Evolutionary conservation across 345 rosid species (phyloP), one percentile per base, ranked within the genome.

Genomic region (Orychophragmus violaceus): DNA sequence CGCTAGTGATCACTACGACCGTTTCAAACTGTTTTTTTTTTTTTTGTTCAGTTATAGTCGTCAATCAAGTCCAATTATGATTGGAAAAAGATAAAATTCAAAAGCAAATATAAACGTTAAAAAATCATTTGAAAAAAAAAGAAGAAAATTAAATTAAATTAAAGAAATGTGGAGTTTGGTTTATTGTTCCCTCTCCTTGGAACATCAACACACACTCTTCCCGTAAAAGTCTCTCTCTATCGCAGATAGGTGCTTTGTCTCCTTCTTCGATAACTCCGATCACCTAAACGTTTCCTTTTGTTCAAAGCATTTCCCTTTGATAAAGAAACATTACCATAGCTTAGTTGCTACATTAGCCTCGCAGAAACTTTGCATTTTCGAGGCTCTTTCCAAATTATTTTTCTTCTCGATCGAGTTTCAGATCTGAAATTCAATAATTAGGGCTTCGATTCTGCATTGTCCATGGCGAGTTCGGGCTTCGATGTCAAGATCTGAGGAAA

Each of bases 251-350:
- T 74, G 73, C 53, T 67, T 53, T 46, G 77, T 74, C 73, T 55
- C 42, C 73, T 67, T 74, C 72, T 74, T 74, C 77, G 69, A 67
- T 74, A 4, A 53, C 69, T 74, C 64, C 74, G 68, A 68, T 74
- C 70, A 74, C 73, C 73, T 74, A 32, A 39, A 24, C 23, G 35
- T 27, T 68, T 67, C 68, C 77, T 74, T 67, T 61, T 3, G 6
- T 54, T 74, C 69, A 21, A 73, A 73, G 72, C 77, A 73, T 42
- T 32, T 48, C 19, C n/a, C n/a, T n/a, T n/a, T n/a, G n/a, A n/a
- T n/a, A 9, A 41, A 25, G 19, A 54, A 66, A 13, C 59, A 46
- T 23, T 21, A 25, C 21, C 9, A n/a, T n/a, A n/a, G n/a, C n/a
- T n/a, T 57, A 17, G 19, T 57, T 57, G 42, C 29, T 72, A 0